Evolutionary conservation across 2,329 filamentous ascomycete genomes (phyloP).

Genomic region (Cladobotryum mycophilum): DNA sequence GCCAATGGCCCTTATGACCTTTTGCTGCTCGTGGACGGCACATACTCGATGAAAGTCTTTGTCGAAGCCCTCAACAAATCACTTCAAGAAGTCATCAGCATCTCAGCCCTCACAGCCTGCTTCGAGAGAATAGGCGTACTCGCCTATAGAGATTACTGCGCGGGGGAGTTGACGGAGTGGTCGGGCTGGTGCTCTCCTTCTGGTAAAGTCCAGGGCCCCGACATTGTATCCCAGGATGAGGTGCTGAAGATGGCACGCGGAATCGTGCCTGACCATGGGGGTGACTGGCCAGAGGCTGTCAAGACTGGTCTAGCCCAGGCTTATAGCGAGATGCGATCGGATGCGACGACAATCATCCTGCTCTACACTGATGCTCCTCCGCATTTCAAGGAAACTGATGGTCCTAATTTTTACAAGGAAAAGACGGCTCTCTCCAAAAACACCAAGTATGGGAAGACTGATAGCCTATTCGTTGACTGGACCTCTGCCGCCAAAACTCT

Average conservation of each 20-base stretch:
- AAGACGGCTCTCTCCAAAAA: constrained; percentile 13
- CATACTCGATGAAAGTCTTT: constrained; percentile 38
- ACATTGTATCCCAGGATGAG: constrained; percentile 23
- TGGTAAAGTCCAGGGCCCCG: constrained; percentile 8
- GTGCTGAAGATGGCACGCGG: constrained; percentile 30
- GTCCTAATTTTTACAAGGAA: constrained; percentile 26
- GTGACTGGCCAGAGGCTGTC: constrained; percentile 41
- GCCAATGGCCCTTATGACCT: constrained; percentile 33
- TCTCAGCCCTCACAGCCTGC: constrained; percentile 42
- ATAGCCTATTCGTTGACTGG: constrained; percentile 39
- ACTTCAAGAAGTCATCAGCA: constrained; percentile 44
- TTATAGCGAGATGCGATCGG: constrained; percentile 39
- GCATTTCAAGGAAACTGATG: constrained; percentile 29
- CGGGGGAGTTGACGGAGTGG: constrained; percentile 35
- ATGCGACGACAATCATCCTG: constrained; percentile 43
- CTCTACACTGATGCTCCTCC: constrained; percentile 44
- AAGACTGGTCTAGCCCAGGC: constrained; percentile 44
- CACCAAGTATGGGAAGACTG: constrained; percentile 25
- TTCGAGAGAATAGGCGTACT: constrained; percentile 45
- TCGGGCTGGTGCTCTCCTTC: constrained; percentile 39
- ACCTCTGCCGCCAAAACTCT: constrained; percentile 30
- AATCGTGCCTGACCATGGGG: constrained; percentile 29
- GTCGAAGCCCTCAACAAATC: constrained; percentile 37
- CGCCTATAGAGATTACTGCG: constrained; percentile 44
- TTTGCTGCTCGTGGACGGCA: constrained; percentile 41